A percentile compares a stretch with the other conserved stretches of the same genome.
Evolutionary conservation across 2,329 filamentous ascomycete species (phyloP).

Genomic region (Graphilbum sp.): DNA sequence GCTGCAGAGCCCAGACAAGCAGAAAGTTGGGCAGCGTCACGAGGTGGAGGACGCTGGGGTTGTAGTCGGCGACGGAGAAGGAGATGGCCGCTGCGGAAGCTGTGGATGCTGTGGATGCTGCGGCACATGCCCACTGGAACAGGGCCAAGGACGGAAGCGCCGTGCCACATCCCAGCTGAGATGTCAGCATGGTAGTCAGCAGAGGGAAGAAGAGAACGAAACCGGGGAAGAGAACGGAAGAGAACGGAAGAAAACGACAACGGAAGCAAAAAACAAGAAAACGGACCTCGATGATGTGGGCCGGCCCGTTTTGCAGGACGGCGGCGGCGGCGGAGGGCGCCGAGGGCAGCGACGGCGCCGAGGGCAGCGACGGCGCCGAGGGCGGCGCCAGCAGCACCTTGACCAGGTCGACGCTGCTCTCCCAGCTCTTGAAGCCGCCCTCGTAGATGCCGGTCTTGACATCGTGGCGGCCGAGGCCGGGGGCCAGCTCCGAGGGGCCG

Average conservation of each 20-base stretch:
- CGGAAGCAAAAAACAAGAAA: constrained; percentile 7
- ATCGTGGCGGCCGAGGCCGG: constrained; percentile 50
- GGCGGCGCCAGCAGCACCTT: constrained; percentile 40
- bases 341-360: background rate
- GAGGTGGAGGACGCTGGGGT: constrained; percentile 58
- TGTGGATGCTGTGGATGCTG: constrained; percentile 11
- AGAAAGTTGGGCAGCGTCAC: constrained; percentile 68
- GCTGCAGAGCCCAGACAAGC: constrained; percentile 45
- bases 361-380: constrained; percentile 14
- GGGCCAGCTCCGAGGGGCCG: constrained; percentile 19
- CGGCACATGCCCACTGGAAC: constrained; percentile 39
- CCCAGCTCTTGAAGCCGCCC: constrained; percentile 81
- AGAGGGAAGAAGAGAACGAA: background rate
- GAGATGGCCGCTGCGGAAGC: constrained; percentile 22
- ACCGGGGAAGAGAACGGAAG: background rate
- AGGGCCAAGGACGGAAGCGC: constrained; percentile 57
- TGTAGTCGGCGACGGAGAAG: constrained; percentile 64
- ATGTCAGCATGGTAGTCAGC: constrained; percentile 1
- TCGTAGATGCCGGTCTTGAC: constrained; percentile 73
- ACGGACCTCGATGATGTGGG: constrained; percentile 36
- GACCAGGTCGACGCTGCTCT: constrained; percentile 67
- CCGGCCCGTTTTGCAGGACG: constrained; percentile 16
- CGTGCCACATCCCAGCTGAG: constrained; percentile 66
- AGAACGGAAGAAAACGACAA: background rate
- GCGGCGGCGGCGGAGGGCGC: constrained; percentile 3